phyloP scores from a whole-genome alignment of 352 stramenopile genomes.

The Phytophthora aleatoria region DNA sequence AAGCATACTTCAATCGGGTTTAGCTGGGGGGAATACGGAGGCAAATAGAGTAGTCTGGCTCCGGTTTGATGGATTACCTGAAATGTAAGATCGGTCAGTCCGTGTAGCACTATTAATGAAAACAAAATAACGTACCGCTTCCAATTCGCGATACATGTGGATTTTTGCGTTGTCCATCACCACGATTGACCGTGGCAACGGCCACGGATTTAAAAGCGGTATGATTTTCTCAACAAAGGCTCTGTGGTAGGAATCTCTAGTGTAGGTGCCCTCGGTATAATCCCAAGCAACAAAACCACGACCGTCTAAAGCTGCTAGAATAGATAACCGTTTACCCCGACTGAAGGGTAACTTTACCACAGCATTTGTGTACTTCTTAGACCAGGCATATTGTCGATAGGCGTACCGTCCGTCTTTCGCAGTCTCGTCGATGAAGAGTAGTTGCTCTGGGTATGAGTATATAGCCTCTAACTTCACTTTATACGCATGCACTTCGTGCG shows the following conservation, averaged over 20 bases:
- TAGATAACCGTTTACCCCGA: conserved; percentile 8
- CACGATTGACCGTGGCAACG: conserved; percentile 10
- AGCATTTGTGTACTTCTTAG: conserved; percentile 9
- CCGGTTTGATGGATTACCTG: conserved; percentile 6
- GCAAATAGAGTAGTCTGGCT: conserved; percentile 1
- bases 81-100: neutral
- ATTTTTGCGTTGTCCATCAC: conserved; percentile 9
- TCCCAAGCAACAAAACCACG: conserved; percentile 16
- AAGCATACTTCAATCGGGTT: conserved; percentile 9
- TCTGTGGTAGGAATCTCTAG: conserved; percentile 5
- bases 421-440: conserved; percentile 24
- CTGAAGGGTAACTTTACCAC: conserved; percentile 14
- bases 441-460: conserved; percentile 18
- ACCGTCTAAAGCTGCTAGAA: conserved; percentile 11
- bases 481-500: conserved; percentile 15
- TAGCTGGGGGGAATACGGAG: neutral
- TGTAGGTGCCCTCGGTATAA: conserved; percentile 14
- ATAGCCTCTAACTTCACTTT: conserved; percentile 19
- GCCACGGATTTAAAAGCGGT: conserved; percentile 14
- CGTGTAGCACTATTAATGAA: neutral
- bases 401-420: conserved; percentile 18
- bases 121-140: neutral
- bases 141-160: conserved; percentile 2
- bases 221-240: conserved; percentile 8
- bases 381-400: conserved; percentile 20